These are phyloP conservation scores for Fraxinus nigra DNA, from an alignment of 305 asterid species.

Conservation along the genomic window DNA sequence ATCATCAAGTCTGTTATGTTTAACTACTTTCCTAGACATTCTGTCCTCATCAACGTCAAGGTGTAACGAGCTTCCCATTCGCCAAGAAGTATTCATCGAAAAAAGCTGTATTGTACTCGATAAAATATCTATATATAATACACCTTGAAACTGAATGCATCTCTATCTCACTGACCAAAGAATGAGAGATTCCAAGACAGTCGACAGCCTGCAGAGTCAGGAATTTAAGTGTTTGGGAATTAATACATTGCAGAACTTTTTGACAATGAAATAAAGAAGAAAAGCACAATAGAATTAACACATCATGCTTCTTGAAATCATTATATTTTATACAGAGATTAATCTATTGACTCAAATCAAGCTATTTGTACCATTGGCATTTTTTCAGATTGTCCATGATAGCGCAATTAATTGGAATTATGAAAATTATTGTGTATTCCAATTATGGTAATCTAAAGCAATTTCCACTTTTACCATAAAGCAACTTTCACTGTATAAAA, in stretches of 20 bases:
- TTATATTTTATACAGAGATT: constrained; percentile 4
- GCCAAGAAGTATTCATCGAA: constrained; percentile 11
- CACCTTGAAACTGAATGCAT: background rate
- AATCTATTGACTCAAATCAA: background rate
- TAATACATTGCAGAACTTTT: background rate
- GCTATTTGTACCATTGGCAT: background rate
- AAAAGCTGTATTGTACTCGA: background rate
- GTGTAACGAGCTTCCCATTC: constrained; percentile 38
- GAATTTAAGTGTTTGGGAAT: constrained; percentile 5
- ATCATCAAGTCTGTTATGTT: constrained; percentile 47
- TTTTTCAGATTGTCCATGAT: background rate
- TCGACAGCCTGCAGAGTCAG: constrained; percentile 23
- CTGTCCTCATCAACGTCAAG: constrained; percentile 29
- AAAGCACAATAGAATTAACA: background rate
- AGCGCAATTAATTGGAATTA: background rate
- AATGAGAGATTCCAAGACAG: background rate
- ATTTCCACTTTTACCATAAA: constrained; percentile 5
- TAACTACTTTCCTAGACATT: constrained; percentile 68
- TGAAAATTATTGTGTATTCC: background rate
- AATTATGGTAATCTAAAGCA: background rate
- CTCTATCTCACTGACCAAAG: constrained; percentile 3
- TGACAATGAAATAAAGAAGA: constrained; percentile 7
- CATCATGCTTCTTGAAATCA: background rate
- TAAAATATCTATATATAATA: constrained; percentile 15
- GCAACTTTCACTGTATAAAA: background rate